These are phyloP conservation scores for Dactylellina parvicollis DNA, from an alignment of 2,329 filamentous ascomycete species.

Conservation along the genomic window DNA sequence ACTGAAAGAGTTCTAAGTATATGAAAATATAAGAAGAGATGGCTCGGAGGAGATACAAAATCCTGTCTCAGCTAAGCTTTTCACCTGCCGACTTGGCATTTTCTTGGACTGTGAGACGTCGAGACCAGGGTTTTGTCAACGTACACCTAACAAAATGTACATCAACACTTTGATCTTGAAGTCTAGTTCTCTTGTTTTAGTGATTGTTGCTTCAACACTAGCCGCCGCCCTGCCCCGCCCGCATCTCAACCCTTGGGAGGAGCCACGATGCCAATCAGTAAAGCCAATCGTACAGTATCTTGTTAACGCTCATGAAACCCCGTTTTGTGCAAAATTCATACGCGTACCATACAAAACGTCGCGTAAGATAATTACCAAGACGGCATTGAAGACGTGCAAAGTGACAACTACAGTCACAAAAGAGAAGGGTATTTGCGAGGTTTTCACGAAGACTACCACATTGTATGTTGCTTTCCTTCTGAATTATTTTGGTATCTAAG, in stretches of 20 bases:
- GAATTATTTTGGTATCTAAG: background rate
- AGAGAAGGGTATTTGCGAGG: background rate
- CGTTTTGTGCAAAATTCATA: background rate
- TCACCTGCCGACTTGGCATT: too few relatives aligned
- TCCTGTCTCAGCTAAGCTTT: too few relatives aligned
- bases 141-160: too few relatives aligned
- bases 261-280: background rate
- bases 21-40: too few relatives aligned
- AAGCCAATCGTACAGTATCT: slow-evolving; percentile 1
- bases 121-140: too few relatives aligned
- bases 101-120: too few relatives aligned
- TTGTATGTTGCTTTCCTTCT: background rate
- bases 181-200: background rate
- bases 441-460: background rate
- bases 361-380: background rate
- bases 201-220: background rate
- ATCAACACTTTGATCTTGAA: too few relatives aligned
- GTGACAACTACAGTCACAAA: background rate
- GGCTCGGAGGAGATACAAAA: too few relatives aligned
- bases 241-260: background rate
- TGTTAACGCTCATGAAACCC: background rate
- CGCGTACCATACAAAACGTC: background rate
- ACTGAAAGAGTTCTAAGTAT: too few relatives aligned
- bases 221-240: background rate
- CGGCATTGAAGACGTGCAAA: background rate